Conservation (phyloP, 164 flowering plant species). For the grape (Vitis vinifera) region ASM3070453v1 NC_081814.1:8538501-8539000, state of each 20-base stretch:
- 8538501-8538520: conserved; percentile 56
- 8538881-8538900: not conserved
- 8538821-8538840: conserved; percentile 54
- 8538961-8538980: conserved; percentile 59
- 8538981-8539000: conserved; percentile 61
- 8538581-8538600: not conserved
- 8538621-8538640: conserved; percentile 49
- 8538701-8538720: conserved; percentile 67
- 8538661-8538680: conserved; percentile 61
- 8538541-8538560: conserved; percentile 46
- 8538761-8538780: conserved; percentile 53
- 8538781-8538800: conserved; percentile 55
- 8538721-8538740: conserved; percentile 64
- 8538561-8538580: not conserved
- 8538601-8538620: conserved; percentile 1
- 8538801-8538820: conserved; percentile 61
- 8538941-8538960: conserved; percentile 33
- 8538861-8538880: too few relatives aligned
- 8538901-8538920: not conserved
- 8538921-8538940: conserved; percentile 31
- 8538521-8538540: conserved; percentile 80
- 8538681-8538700: conserved; percentile 71
- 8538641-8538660: conserved; percentile 59
- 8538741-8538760: conserved; percentile 60
- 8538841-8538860: not conserved